phyloP scores from a whole-genome alignment of 331 rosid species.

The Arachis monticola region DNA sequence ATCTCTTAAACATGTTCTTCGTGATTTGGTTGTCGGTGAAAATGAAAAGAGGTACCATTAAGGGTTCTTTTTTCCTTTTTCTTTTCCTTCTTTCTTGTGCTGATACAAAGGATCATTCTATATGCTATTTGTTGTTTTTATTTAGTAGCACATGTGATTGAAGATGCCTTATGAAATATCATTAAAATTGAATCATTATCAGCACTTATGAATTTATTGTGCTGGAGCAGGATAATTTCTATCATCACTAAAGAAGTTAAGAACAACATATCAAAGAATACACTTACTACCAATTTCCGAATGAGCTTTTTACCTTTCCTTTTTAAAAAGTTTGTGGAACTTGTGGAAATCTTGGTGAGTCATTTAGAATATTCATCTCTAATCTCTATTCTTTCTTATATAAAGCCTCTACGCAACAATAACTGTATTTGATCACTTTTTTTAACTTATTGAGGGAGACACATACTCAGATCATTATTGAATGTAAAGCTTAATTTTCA shows the following conservation, averaged over 20 bases:
- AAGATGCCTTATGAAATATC: constrained; percentile 33
- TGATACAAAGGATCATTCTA: constrained; percentile 7
- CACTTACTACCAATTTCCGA: constrained; percentile 78
- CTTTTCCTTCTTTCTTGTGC: too few relatives aligned
- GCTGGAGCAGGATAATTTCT: constrained; percentile 79
- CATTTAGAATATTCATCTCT: not conserved
- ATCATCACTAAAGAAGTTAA: constrained; percentile 83
- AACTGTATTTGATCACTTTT: constrained; percentile 11
- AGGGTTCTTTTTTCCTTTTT: not conserved
- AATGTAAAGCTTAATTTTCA: too few relatives aligned
- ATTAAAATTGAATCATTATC: constrained; percentile 23
- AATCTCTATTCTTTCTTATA: too few relatives aligned
- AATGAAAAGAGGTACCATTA: constrained; percentile 82
- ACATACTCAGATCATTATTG: too few relatives aligned
- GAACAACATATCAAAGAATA: constrained; percentile 77
- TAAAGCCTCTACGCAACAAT: not conserved
- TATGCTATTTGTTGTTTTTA: constrained; percentile 25
- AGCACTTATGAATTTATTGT: constrained; percentile 47
- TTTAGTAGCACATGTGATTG: constrained; percentile 20
- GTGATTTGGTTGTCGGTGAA: constrained; percentile 79
- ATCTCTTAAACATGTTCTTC: constrained; percentile 79
- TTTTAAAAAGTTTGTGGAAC: constrained; percentile 83
- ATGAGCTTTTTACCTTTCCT: constrained; percentile 86
- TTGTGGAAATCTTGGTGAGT: constrained; percentile 86
- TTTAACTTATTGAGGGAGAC: too few relatives aligned